phyloP scores from a whole-genome alignment of 2,329 filamentous ascomycete species.

The Ophiostoma himal-ulmi region DNA sequence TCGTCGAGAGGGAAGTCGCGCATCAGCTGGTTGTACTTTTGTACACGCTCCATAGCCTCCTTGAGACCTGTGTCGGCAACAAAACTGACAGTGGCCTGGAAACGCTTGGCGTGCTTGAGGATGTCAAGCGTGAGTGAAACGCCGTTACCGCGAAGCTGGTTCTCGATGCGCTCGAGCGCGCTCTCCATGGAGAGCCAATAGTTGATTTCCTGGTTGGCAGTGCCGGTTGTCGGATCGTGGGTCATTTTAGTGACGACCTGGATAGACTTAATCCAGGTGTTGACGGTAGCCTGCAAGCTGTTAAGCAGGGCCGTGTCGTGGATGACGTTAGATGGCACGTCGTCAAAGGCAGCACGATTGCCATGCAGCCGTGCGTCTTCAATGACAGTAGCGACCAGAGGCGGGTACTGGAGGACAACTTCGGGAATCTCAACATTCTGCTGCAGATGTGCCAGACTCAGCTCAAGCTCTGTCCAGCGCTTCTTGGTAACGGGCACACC shows the following conservation, averaged over 20 bases:
- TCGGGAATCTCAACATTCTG: constrained; percentile 98
- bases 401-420: constrained; percentile 78
- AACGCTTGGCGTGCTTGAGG: constrained; percentile 92
- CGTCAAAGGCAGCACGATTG: constrained; percentile 66
- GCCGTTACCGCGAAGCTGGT: constrained; percentile 79
- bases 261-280: constrained; percentile 98
- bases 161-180: constrained; percentile 84
- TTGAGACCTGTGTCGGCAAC: constrained; percentile 92
- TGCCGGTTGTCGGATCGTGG: constrained; percentile 67
- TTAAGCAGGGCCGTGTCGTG: constrained; percentile 91
- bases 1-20: constrained; percentile 96
- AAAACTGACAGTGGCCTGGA: constrained; percentile 96
- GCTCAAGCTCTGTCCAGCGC: constrained; percentile 87
- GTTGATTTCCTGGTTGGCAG: constrained; percentile 95
- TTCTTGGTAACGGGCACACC: constrained; percentile 97
- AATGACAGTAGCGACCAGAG: constrained; percentile 77
- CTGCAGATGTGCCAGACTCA: constrained; percentile 84
- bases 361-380: constrained; percentile 66
- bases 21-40: constrained; percentile 99
- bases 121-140: constrained; percentile 90
- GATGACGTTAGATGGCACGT: constrained; percentile 69
- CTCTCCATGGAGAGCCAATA: constrained; percentile 99
- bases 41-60: constrained; percentile 90
- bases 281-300: constrained; percentile 85
- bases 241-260: constrained; percentile 93